phyloP scores from a whole-genome alignment of 495 filamentous ascomycete genomes.

The Acidiella bohemica region DNA sequence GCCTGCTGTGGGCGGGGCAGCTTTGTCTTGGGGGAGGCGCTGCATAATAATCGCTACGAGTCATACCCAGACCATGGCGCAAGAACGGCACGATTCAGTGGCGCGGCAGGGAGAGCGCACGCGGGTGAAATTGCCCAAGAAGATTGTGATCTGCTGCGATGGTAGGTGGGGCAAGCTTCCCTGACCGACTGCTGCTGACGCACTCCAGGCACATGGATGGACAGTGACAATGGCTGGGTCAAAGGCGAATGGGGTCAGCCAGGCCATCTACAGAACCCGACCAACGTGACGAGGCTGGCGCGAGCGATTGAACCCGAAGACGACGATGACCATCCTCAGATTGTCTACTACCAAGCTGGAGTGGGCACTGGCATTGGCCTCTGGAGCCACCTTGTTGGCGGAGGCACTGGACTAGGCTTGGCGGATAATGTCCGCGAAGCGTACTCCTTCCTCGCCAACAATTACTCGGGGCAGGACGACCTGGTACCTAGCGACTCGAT shows the following conservation, averaged over 20 bases:
- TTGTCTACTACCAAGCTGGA: slow-evolving; percentile 27
- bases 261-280: slow-evolving; percentile 27
- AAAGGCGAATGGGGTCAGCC: slow-evolving; percentile 19
- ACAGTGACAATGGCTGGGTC: slow-evolving; percentile 28
- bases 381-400: slow-evolving; percentile 15
- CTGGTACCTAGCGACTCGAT: slow-evolving; percentile 18
- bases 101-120: neutral
- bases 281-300: slow-evolving; percentile 30
- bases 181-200: neutral
- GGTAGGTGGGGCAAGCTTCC: slow-evolving; percentile 12
- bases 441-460: slow-evolving; percentile 31
- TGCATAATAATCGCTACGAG: no score
- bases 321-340: slow-evolving; percentile 24
- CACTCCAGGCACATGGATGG: slow-evolving; percentile 23
- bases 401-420: slow-evolving; percentile 18
- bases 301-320: slow-evolving; percentile 28
- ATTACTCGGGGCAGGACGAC: slow-evolving; percentile 28
- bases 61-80: neutral
- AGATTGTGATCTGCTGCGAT: slow-evolving; percentile 29
- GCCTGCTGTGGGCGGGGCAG: no score
- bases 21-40: no score
- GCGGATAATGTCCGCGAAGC: slow-evolving; percentile 23
- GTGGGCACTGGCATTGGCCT: slow-evolving; percentile 21
- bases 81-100: slow-evolving; percentile 3
- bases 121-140: slow-evolving; percentile 19